These are phyloP conservation scores for Trametes versicolor DNA, from an alignment of 1,284 basidiomycete genomes.

Conservation along the genomic window DNA sequence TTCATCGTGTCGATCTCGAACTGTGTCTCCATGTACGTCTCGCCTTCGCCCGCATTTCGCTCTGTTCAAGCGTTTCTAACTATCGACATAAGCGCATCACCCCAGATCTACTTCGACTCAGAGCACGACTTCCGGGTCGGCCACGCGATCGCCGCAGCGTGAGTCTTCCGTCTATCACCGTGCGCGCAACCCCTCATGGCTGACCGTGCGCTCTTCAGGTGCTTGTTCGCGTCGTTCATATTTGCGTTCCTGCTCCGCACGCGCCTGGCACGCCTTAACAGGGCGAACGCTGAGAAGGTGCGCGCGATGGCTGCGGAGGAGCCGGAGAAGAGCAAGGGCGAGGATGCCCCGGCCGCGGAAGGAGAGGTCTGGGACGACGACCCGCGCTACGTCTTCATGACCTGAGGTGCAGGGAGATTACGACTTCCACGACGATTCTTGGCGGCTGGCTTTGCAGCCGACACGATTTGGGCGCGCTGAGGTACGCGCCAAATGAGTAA, in stretches of 20 bases:
- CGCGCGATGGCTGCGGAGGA: slow-evolving; percentile 31
- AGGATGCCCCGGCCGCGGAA: slow-evolving; percentile 2
- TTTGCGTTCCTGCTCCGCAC: slow-evolving; percentile 53
- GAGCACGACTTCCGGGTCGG: slow-evolving; percentile 59
- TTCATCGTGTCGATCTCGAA: slow-evolving; percentile 68
- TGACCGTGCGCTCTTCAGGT: slow-evolving; percentile 41
- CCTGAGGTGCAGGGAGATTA: no score
- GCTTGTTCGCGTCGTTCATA: slow-evolving; percentile 52
- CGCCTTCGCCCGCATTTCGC: neutral
- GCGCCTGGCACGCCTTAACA: slow-evolving; percentile 52
- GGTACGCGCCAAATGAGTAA: no score
- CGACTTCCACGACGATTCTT: no score
- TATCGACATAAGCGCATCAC: slow-evolving; percentile 53
- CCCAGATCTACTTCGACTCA: slow-evolving; percentile 66
- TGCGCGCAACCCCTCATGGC: neutral
- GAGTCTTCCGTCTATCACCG: slow-evolving; percentile 20
- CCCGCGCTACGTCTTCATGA: slow-evolving; percentile 54
- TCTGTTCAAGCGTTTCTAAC: neutral
- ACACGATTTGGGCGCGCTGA: no score
- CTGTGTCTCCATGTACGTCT: slow-evolving; percentile 61
- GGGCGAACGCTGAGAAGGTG: slow-evolving; percentile 42
- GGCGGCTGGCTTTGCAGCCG: no score
- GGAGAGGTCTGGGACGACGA: slow-evolving; percentile 57
- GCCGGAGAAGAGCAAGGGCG: slow-evolving; percentile 1
- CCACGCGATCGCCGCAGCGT: slow-evolving; percentile 62